A percentile compares a stretch with the other conserved stretches of the same genome.
These are phyloP conservation scores for Globisporangium mamillatum DNA, from an alignment of 352 stramenopile genomes.

Conservation along the genomic window DNA sequence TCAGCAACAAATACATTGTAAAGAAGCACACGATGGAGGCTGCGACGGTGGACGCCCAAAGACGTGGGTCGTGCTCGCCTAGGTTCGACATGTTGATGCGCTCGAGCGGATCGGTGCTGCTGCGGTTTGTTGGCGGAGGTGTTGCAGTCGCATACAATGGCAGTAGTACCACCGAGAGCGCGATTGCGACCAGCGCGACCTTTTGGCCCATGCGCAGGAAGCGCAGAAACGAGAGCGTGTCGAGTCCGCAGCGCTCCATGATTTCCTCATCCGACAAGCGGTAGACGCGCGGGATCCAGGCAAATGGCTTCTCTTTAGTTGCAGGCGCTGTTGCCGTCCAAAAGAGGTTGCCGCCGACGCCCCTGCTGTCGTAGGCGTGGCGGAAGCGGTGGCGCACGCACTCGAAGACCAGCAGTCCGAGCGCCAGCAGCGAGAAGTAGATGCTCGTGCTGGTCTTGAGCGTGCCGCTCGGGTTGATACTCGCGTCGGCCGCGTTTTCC, in stretches of 20 bases:
- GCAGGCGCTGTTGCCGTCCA: slow-evolving; percentile 18
- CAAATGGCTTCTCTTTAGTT: slow-evolving; percentile 26
- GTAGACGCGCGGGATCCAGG: slow-evolving; percentile 48
- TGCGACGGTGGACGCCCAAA: slow-evolving; percentile 62
- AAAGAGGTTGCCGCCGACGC: slow-evolving; percentile 28
- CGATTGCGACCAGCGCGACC: slow-evolving; percentile 54
- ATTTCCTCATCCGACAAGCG: slow-evolving; percentile 59
- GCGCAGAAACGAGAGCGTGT: slow-evolving; percentile 72
- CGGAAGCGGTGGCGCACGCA: slow-evolving; percentile 48
- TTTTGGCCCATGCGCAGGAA: slow-evolving; percentile 69
- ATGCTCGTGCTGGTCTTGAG: slow-evolving; percentile 66
- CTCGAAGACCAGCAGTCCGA: slow-evolving; percentile 61
- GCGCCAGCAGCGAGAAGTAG: slow-evolving; percentile 52
- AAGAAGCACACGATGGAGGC: slow-evolving; percentile 56
- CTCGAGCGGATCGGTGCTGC: slow-evolving; percentile 46
- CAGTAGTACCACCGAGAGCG: slow-evolving; percentile 59
- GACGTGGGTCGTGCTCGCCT: slow-evolving; percentile 33
- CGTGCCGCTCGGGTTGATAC: slow-evolving; percentile 65
- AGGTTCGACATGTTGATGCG: slow-evolving; percentile 81
- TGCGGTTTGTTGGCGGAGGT: slow-evolving; percentile 17
- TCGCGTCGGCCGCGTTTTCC: slow-evolving; percentile 42
- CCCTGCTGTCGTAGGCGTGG: slow-evolving; percentile 53
- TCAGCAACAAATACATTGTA: slow-evolving; percentile 51
- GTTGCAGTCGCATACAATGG: slow-evolving; percentile 64
- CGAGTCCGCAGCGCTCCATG: slow-evolving; percentile 65